Evolutionary conservation across 2,329 filamentous ascomycete species (phyloP).

Genomic region (Endothia cerciana): DNA sequence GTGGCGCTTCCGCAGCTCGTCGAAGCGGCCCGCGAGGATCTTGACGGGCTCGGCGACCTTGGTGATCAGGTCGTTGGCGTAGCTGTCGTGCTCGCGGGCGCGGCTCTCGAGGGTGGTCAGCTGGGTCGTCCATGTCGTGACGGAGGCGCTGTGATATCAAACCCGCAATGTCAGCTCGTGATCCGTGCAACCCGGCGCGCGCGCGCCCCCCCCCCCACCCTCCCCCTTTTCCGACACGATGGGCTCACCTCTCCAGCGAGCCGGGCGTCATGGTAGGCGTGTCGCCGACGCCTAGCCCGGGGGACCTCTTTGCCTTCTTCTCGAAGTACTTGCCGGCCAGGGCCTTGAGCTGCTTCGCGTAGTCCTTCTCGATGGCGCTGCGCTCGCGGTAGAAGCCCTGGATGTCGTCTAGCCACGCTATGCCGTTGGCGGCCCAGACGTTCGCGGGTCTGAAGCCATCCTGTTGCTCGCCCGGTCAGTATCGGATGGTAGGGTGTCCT

Average conservation of each 20-base stretch:
- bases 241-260: conserved; percentile 78
- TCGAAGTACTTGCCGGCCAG: conserved; percentile 97
- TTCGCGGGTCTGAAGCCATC: conserved; percentile 97
- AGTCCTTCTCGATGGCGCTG: conserved; percentile 94
- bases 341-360: conserved; percentile 82
- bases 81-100: conserved; percentile 87
- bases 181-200: conserved; percentile 16
- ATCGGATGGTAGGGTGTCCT: neutral
- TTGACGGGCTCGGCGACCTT: conserved; percentile 89
- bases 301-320: conserved; percentile 86
- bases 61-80: conserved; percentile 74
- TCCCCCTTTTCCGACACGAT: neutral
- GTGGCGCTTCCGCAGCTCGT: conserved; percentile 91
- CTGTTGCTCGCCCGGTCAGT: conserved; percentile 49
- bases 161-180: conserved; percentile 26
- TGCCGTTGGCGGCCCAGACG: conserved; percentile 86
- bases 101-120: conserved; percentile 86
- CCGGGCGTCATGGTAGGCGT: conserved; percentile 91
- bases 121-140: conserved; percentile 97
- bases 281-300: conserved; percentile 88
- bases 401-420: conserved; percentile 94
- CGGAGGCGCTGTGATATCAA: conserved; percentile 77
- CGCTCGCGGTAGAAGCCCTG: conserved; percentile 97
- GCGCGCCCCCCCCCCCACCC: neutral
- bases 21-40: conserved; percentile 72